These are phyloP conservation scores for Diplocarpon rosae DNA, from an alignment of 2,329 filamentous ascomycete species.

Conservation along the genomic window DNA sequence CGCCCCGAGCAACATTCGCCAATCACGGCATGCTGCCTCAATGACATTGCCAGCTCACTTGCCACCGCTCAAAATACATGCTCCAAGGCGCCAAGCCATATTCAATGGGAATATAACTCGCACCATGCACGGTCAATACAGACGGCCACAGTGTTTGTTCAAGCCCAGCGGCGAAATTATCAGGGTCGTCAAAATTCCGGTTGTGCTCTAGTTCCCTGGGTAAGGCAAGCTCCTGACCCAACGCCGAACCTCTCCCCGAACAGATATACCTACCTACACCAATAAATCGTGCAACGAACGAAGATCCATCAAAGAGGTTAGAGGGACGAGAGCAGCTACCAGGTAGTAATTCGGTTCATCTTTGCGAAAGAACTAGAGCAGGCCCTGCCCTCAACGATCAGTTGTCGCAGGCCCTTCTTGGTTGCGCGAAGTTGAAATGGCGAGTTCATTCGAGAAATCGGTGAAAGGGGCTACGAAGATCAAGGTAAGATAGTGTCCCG, in stretches of 20 bases:
- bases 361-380: background rate
- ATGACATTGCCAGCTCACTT: slow-evolving; percentile 9
- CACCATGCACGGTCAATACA: slow-evolving; percentile 4
- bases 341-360: background rate
- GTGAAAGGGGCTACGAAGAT: slow-evolving; percentile 98
- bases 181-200: too few relatives aligned
- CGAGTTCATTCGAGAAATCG: slow-evolving; percentile 93
- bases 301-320: background rate
- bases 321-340: slow-evolving; percentile 1
- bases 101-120: background rate
- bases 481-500: slow-evolving; percentile 49
- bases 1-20: slow-evolving; percentile 5
- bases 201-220: too few relatives aligned
- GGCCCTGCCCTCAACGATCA: slow-evolving; percentile 2
- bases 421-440: slow-evolving; percentile 39
- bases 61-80: slow-evolving; percentile 1
- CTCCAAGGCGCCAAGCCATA: background rate
- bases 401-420: slow-evolving; percentile 17
- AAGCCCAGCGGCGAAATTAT: background rate
- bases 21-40: slow-evolving; percentile 5
- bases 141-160: slow-evolving; percentile 1
- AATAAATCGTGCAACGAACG: too few relatives aligned
- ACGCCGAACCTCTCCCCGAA: too few relatives aligned
- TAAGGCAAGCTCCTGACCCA: too few relatives aligned
- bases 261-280: too few relatives aligned